Base-by-base conservation (phyloP, 139 green algal species). In the Yamagishiella unicocca region DNA sequence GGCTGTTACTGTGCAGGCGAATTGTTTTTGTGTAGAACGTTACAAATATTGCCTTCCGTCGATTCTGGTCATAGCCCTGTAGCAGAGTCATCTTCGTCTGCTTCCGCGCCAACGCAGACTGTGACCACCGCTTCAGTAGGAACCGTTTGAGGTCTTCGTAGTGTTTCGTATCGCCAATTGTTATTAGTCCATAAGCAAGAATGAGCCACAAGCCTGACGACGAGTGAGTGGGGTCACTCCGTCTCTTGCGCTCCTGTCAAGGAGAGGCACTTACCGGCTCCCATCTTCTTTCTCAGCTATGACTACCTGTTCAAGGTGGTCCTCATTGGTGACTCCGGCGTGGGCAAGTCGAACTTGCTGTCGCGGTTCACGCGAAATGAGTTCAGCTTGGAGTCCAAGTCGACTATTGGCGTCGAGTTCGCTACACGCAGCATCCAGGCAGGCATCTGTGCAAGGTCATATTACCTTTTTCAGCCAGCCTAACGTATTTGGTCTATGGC, bases 271-370 rank as follows among this genome's bases (percentile, higher is more conserved):
- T 72, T 54, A 72, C 27, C 27, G 25, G 72, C 40, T 50, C 50
- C 61, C 40, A 55, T 55, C 72, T 38, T 22, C 29, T 17, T 50
- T 17, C 71, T 76, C 96, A 98, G 97, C 90, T 99, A 99, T 72
- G 98, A 99, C 91, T 99, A 99, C 90, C 93, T 99, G 14, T 99
- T 99, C 93, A 99, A 99, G 90, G 96, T 99, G 25, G 98, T 99
- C 54, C 90, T 99, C 42, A 99, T 99, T 87, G 98, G 98, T 25
- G 98, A 99, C 92, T 98, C 95, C 12, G 98, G 97, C 10, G 98
- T 99, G 2, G 98, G 98, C 55, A 99, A 99, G 92, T 99, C 96
- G 66, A 99, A 99, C 91, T 87, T 99, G 85, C 95, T 99, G 19
- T 98, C 93, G 67, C 92, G 97, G 22, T 99, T 99, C 91, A 99